phyloP scores from a whole-genome alignment of 1,284 basidiomycete species.

The Vanrija sp. region DNA sequence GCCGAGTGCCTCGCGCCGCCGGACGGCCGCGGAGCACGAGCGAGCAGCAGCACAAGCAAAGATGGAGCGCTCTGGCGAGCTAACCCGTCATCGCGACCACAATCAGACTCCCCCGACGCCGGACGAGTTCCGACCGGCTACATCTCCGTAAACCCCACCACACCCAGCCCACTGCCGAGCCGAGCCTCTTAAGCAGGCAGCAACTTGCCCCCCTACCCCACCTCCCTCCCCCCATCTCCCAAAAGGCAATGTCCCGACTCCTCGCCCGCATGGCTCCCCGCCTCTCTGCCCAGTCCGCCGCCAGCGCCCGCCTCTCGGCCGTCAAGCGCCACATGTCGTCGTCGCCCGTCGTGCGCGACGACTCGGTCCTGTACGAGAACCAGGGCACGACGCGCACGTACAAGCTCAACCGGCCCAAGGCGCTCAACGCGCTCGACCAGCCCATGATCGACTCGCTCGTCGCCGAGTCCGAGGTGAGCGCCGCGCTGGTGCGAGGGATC shows the following conservation, averaged over 20 bases:
- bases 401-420: constrained; percentile 65
- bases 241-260: constrained; percentile 16
- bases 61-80: too few species aligned
- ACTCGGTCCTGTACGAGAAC: constrained; percentile 25
- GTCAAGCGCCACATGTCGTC: constrained; percentile 33
- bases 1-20: too few species aligned
- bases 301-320: constrained; percentile 24
- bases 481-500: neutral
- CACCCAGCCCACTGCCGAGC: neutral
- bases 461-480: constrained; percentile 45
- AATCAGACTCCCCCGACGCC: too few species aligned
- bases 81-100: neutral
- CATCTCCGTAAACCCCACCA: neutral
- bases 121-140: too few species aligned
- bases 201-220: neutral
- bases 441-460: constrained; percentile 74
- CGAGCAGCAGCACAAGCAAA: too few species aligned
- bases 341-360: constrained; percentile 14
- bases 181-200: too few species aligned
- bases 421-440: constrained; percentile 81
- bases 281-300: constrained; percentile 11
- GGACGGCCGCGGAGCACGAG: too few species aligned
- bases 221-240: neutral
- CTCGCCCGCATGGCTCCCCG: constrained; percentile 23
- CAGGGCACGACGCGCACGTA: constrained; percentile 28